Evolutionary conservation across 2,329 filamentous ascomycete genomes (phyloP), one percentile per base, ranked within the genome.

Genomic region (Fusarium foetens): DNA sequence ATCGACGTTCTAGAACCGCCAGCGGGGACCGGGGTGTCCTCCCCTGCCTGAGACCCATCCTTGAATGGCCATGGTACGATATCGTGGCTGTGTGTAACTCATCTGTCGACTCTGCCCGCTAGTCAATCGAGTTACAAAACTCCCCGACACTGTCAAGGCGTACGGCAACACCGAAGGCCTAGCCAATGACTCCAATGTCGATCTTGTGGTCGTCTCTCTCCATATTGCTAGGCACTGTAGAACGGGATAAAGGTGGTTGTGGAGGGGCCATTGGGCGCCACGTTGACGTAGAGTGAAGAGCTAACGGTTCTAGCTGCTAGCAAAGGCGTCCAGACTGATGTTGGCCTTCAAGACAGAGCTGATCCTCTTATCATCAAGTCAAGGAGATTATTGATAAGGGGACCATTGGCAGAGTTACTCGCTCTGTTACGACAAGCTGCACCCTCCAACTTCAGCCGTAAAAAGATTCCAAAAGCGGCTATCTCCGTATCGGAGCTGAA

Each of bases 401-500:
- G 7, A 4, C 29, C 29, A 23, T 35, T 19, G 21, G 46, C 3
- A 8, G 10, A 13, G n/a, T 33, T 31, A 8, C n/a, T 23, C 8
- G 11, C 8, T 19, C 46, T 9, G 11, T 19, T 33, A 8, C 13
- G 4, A 19, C 25, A 6, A 16, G 48, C 8, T 51, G 8, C 8
- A 14, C 4, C 25, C 11, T 17, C 8, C 42, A 42, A 10, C 12
- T 14, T 14, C 17, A 14, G 12, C 23, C 23, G 8, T 17, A 21
- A 5, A 27, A 13, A 17, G 8, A 14, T 4, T 7, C 12, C 11
- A 2, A 21, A 6, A 19, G 10, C 1, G 16, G 4, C 0, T 7
- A 8, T 25, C 23, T 19, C 16, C 11, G 4, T 8, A 17, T 5
- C 16, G 10, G 16, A 43, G 16, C n/a, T 16, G 0, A 10, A 42